Evolutionary conservation across 495 filamentous ascomycete genomes (phyloP).

Genomic region (Xylaria sp.): DNA sequence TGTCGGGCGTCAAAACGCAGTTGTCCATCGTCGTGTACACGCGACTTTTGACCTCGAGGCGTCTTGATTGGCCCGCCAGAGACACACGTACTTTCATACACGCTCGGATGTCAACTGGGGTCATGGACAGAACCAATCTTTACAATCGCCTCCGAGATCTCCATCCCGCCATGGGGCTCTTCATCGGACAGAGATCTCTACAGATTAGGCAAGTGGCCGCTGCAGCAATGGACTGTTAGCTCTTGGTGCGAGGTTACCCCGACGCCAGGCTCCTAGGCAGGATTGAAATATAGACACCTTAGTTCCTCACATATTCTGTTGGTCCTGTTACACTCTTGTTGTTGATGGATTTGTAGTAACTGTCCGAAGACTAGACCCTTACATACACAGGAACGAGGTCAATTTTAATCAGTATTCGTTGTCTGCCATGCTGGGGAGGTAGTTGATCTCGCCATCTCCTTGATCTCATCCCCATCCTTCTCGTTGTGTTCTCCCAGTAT

Average conservation of each 20-base stretch:
- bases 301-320: constrained; percentile 16
- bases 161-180: constrained; percentile 22
- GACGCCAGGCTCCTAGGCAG: neutral
- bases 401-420: neutral
- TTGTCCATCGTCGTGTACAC: constrained; percentile 12
- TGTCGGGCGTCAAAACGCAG: constrained; percentile 19
- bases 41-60: neutral
- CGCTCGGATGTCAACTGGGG: neutral
- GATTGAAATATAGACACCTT: constrained; percentile 25
- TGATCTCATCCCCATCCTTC: constrained; percentile 9
- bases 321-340: neutral
- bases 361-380: constrained; percentile 9
- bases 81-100: constrained; percentile 6
- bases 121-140: constrained; percentile 1
- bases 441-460: constrained; percentile 10
- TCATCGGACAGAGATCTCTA: constrained; percentile 15
- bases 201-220: constrained; percentile 25
- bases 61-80: constrained; percentile 2
- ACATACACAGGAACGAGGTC: constrained; percentile 14
- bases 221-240: neutral
- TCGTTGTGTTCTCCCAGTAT: constrained; percentile 25
- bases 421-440: constrained; percentile 25
- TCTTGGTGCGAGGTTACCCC: neutral
- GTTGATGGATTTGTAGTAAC: constrained; percentile 4
- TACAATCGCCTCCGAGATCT: constrained; percentile 15